Percentiles rank a stretch among this genome's conserved stretches.
Evolutionary conservation across 192 early-diverging fungal species (phyloP).

Genomic region (Coemansia sp.): DNA sequence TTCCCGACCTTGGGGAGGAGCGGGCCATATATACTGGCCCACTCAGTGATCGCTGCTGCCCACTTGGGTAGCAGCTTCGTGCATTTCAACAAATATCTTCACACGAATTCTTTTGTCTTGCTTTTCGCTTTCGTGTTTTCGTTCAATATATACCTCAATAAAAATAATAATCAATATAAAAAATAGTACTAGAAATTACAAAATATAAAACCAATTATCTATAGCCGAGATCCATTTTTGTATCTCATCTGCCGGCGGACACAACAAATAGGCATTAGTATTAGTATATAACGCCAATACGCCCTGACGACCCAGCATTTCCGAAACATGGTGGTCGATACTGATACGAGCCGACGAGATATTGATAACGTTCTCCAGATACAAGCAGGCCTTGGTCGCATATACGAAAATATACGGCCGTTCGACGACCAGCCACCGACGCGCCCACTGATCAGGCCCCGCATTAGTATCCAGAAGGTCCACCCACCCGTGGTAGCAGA

Average conservation of each 20-base stretch:
- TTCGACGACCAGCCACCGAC: constrained; percentile 73
- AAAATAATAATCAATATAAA: constrained; percentile 12
- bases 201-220: constrained; percentile 52
- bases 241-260: constrained; percentile 27
- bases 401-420: constrained; percentile 84
- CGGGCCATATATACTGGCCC: no score
- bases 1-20: no score
- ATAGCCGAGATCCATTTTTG: constrained; percentile 53
- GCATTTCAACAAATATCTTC: no score
- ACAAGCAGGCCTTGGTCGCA: constrained; percentile 60
- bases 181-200: constrained; percentile 3
- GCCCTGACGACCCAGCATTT: constrained; percentile 30
- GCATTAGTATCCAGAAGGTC: constrained; percentile 39
- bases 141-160: background rate
- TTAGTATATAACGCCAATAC: constrained; percentile 46
- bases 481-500: constrained; percentile 30
- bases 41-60: no score
- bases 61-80: no score
- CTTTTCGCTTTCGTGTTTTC: no score
- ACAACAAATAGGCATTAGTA: constrained; percentile 40
- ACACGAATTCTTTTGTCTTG: no score
- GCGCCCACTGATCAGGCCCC: constrained; percentile 63
- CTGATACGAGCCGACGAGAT: constrained; percentile 62
- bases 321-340: constrained; percentile 21
- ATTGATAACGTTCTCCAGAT: constrained; percentile 77